Evolutionary conservation across 2,329 filamentous ascomycete species (phyloP).

Genomic region (Mycosphaerella sp.): DNA sequence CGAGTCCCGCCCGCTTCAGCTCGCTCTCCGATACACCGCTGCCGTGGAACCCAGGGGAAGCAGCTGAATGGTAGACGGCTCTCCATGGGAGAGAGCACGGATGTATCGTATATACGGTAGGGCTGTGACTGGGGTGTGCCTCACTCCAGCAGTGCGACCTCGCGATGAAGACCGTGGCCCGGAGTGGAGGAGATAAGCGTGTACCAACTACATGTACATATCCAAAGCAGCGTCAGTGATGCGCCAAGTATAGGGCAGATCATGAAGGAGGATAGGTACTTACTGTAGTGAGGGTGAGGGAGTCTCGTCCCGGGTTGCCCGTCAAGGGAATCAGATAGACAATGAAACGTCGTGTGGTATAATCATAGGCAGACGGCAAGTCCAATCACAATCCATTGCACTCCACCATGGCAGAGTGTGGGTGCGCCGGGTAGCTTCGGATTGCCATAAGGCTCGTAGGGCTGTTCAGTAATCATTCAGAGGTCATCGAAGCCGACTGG

Average conservation of each 20-base stretch:
- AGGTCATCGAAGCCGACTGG: conserved; percentile 18
- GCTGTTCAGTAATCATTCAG: conserved; percentile 18
- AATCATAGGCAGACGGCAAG: too few species aligned
- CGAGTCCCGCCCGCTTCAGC: neutral
- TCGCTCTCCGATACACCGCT: neutral
- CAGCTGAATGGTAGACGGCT: conserved; percentile 3
- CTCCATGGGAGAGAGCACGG: neutral
- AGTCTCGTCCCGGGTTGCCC: neutral
- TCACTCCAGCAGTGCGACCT: conserved; percentile 1
- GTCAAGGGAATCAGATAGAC: neutral
- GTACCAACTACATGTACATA: neutral
- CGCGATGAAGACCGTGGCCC: conserved; percentile 6
- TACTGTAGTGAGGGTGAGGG: neutral
- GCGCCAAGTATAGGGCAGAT: neutral
- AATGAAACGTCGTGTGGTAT: too few species aligned
- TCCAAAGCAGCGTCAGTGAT: too few species aligned
- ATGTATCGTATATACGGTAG: neutral
- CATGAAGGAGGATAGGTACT: neutral
- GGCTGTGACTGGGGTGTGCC: neutral
- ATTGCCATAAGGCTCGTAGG: conserved; percentile 18
- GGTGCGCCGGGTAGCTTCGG: neutral
- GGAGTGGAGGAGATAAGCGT: conserved; percentile 1
- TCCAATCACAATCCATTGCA: neutral
- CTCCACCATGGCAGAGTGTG: neutral
- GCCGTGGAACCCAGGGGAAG: neutral